Evolutionary conservation across 306 rosid species (phyloP).

Genomic region (Lupinus albus): DNA sequence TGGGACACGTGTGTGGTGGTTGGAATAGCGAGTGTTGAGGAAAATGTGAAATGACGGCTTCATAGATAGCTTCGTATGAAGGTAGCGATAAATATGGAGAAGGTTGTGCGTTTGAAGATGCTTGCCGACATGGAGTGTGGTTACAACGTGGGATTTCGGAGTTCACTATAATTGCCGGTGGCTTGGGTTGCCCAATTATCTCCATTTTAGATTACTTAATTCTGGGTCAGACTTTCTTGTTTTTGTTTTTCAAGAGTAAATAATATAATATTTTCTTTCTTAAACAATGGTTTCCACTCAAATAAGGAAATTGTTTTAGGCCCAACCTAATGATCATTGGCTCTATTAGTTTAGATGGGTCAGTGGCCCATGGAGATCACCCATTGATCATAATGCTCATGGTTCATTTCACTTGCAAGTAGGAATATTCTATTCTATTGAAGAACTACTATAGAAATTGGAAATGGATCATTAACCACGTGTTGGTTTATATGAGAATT

Average conservation of each 20-base stretch:
- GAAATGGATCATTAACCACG: too few species aligned
- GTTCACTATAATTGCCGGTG: background rate
- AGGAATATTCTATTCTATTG: too few species aligned
- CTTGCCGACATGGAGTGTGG: slow-evolving; percentile 50
- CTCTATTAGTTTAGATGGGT: background rate
- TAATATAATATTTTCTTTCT: too few species aligned
- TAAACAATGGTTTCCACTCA: too few species aligned
- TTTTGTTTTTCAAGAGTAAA: too few species aligned
- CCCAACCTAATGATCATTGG: background rate
- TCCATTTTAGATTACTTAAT: background rate
- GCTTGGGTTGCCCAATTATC: slow-evolving; percentile 36
- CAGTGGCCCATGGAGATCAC: background rate
- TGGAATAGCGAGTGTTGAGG: too few species aligned
- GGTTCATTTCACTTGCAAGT: background rate
- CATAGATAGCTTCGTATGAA: slow-evolving; percentile 43
- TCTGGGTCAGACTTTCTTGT: slow-evolving; percentile 1
- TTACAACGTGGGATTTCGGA: slow-evolving; percentile 46
- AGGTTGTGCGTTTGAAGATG: slow-evolving; percentile 46
- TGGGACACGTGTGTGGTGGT: too few species aligned
- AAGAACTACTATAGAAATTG: too few species aligned
- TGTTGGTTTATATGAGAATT: too few species aligned
- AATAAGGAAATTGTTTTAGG: background rate
- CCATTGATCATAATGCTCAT: background rate
- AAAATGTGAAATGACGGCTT: slow-evolving; percentile 32
- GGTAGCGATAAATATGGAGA: slow-evolving; percentile 32